A percentile compares a stretch with the other conserved stretches of the same genome.
phyloP scores from a whole-genome alignment of 331 rosid species.

The Erythrophleum ivorense region DNA sequence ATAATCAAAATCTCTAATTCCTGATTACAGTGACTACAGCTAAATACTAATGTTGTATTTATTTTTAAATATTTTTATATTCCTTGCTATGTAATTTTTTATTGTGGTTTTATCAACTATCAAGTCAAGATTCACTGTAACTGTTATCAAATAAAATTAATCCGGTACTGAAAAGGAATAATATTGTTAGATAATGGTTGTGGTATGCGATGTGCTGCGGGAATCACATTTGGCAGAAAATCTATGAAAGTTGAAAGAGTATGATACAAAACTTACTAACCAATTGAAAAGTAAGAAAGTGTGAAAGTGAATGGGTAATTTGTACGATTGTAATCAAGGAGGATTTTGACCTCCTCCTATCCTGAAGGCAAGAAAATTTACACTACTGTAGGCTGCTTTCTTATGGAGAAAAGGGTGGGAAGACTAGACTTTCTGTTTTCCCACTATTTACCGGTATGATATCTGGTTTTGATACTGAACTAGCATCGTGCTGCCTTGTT shows the following conservation, averaged over 20 bases:
- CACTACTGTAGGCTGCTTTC: background rate
- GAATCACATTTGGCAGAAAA: background rate
- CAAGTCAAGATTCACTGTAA: background rate
- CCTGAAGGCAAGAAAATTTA: background rate
- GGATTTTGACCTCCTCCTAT: background rate
- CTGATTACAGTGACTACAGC: background rate
- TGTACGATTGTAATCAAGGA: too few relatives aligned
- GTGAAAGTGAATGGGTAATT: background rate
- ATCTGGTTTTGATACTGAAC: background rate
- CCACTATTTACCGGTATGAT: slow-evolving; percentile 9
- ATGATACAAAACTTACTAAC: background rate
- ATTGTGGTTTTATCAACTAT: background rate
- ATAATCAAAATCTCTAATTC: background rate
- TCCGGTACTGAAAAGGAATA: background rate
- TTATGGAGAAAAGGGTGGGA: slow-evolving; percentile 22
- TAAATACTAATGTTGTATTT: too few relatives aligned
- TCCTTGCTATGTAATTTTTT: background rate
- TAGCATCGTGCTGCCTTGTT: background rate
- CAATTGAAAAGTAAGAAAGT: background rate
- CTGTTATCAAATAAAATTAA: background rate
- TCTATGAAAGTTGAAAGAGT: background rate
- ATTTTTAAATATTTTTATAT: too few relatives aligned
- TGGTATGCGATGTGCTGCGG: background rate
- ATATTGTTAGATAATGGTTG: background rate
- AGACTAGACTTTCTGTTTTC: slow-evolving; percentile 19